Evolutionary conservation across 257 asterid species (phyloP), one percentile per base, ranked within the genome.

Genomic region (Solanum megistacrolobum): DNA sequence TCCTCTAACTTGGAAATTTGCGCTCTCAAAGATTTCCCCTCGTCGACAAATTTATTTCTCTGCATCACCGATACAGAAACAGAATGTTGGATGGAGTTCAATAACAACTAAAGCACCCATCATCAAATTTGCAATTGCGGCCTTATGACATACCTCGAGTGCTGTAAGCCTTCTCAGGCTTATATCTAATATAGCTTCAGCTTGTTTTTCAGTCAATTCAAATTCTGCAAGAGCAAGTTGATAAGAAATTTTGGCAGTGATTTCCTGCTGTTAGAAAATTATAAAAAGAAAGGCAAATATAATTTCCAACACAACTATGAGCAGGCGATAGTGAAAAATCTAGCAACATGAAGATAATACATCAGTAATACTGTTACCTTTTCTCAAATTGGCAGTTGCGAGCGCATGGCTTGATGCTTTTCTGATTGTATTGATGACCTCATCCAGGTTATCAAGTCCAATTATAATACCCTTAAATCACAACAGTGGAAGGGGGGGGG

Each of bases 161-260:
- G 92, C 94, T 31, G 99, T 94, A 65, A 97, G 94, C 94, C 93
- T 94, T 93, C 98, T 94, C 88, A 97, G 96, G 94, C 96, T 97
- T 90, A 97, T 95, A 92, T 97, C 99, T 93, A 97, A 83, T 89
- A 97, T 93, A 55, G 99, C 98, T 73, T 97, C 99, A 72, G 99
- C 98, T 91, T 97, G 99, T 92, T 96, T 96, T 69, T 96, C 99
- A 85, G 96, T 81, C 92, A 96, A 93, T 88, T 89, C 93, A 91
- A 94, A 95, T 91, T 91, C 99, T 97, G 96, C 92, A 89, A 87
- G 89, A 90, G n/a, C 36, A 71, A 68, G 75, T 66, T 66, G 69
- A 81, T 18, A 29, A 46, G 69, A 81, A 46, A 81, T 48, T 52
- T 29, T 81, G 69, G 41, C 31, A 81, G n/a, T 16, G 20, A 29